phyloP scores from a whole-genome alignment of 768 basidiomycete genomes.

The Tylopilus balloui region DNA sequence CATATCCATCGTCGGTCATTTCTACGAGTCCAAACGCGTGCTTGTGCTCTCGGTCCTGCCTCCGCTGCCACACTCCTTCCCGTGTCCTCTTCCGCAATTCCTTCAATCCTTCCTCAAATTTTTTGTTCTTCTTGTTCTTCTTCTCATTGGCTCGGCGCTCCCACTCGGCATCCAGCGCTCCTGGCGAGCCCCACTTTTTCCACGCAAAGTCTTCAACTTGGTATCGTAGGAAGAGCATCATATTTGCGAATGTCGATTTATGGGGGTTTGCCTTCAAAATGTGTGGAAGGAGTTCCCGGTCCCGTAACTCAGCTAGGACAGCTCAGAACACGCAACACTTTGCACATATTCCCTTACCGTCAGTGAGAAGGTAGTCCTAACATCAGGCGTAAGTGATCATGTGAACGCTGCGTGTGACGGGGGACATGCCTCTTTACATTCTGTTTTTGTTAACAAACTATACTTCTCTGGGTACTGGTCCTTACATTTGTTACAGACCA shows the following conservation, averaged over 20 bases:
- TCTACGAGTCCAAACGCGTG: slow-evolving; percentile 73
- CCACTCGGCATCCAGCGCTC: slow-evolving; percentile 86
- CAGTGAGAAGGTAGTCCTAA: slow-evolving; percentile 94
- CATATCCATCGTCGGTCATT: slow-evolving; percentile 48
- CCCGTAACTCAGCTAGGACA: slow-evolving; percentile 80
- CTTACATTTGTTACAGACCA: slow-evolving; percentile 89
- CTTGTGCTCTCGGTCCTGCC: slow-evolving; percentile 83
- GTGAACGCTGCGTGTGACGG: neutral
- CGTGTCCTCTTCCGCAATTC: slow-evolving; percentile 82
- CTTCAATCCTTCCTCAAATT: slow-evolving; percentile 86
- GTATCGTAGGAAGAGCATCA: slow-evolving; percentile 95
- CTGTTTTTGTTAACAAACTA: slow-evolving; percentile 93
- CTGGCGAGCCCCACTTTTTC: slow-evolving; percentile 96
- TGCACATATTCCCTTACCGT: slow-evolving; percentile 50
- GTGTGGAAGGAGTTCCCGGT: slow-evolving; percentile 89
- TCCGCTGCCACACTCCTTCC: slow-evolving; percentile 85
- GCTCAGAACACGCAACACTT: neutral
- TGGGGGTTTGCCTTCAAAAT: slow-evolving; percentile 93
- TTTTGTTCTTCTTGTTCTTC: slow-evolving; percentile 86
- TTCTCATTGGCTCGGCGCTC: slow-evolving; percentile 74
- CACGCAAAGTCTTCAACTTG: slow-evolving; percentile 97
- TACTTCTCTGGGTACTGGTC: slow-evolving; percentile 89
- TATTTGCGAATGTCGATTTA: slow-evolving; percentile 93
- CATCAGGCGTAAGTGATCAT: slow-evolving; percentile 1
- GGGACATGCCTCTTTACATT: slow-evolving; percentile 82